phyloP scores from a whole-genome alignment of 352 stramenopile genomes.

The Phytophthora brassicae region DNA sequence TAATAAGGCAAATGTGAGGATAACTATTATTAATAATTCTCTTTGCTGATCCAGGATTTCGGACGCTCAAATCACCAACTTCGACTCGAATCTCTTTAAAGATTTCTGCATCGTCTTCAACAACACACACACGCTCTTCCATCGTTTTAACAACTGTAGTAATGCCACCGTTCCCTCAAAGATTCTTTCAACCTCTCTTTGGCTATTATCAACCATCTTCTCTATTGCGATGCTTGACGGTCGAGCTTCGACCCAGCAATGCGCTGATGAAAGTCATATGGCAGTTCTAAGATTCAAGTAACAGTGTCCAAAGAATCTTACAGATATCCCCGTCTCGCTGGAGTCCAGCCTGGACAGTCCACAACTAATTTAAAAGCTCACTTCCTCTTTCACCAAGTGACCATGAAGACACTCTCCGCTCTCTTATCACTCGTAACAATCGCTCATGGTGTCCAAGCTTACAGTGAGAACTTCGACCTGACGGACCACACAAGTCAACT shows the following conservation, averaged over 20 bases:
- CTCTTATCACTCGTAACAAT: constrained; percentile 21
- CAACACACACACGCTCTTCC: no score
- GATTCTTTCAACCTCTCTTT: constrained; percentile 1
- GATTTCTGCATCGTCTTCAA: no score
- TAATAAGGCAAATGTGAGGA: no score
- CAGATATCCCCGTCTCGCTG: neutral
- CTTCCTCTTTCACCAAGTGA: constrained; percentile 25
- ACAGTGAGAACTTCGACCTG: constrained; percentile 51
- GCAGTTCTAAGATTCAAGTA: constrained; percentile 9
- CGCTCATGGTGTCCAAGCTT: constrained; percentile 13
- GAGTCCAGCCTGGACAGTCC: neutral
- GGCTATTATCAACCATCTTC: no score
- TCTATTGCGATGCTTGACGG: no score
- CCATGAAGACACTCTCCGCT: constrained; percentile 39
- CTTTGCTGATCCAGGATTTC: no score
- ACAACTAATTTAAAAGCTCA: constrained; percentile 13
- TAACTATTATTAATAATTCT: no score
- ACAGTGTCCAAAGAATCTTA: constrained; percentile 13
- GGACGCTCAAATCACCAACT: no score
- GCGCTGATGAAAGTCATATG: constrained; percentile 3
- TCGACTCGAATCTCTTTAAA: no score
- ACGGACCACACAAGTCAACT: constrained; percentile 63
- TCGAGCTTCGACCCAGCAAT: neutral
- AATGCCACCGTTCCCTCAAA: constrained; percentile 8
- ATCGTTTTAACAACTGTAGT: constrained; percentile 4